Percentiles rank a stretch among this genome's conserved stretches.
Conservation (phyloP, 352 stramenopile genomes). For the Phytopythium mirpurense region DNA sequence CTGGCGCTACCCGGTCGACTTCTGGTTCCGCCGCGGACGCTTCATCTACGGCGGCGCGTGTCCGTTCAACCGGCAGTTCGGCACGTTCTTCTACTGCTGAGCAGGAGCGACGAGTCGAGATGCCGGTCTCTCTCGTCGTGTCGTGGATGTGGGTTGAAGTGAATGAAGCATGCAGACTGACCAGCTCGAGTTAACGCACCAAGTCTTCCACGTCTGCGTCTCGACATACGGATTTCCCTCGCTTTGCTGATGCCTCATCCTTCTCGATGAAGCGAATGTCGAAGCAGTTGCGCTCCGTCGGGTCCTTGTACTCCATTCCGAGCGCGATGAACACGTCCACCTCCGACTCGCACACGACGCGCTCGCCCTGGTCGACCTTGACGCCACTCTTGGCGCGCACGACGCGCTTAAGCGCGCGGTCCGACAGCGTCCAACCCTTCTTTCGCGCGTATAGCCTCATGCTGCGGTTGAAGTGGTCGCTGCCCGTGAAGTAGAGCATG, state of each 20-base stretch:
- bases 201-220: not conserved
- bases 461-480: slow-evolving; percentile 88
- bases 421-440: slow-evolving; percentile 73
- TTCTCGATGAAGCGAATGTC: slow-evolving; percentile 80
- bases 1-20: slow-evolving; percentile 35
- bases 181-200: not conserved
- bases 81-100: slow-evolving; percentile 29
- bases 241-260: slow-evolving; percentile 56
- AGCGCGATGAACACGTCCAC: slow-evolving; percentile 84
- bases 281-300: slow-evolving; percentile 71
- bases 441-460: slow-evolving; percentile 80
- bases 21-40: slow-evolving; percentile 29
- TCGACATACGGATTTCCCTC: not conserved
- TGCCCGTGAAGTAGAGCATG: slow-evolving; percentile 89
- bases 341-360: slow-evolving; percentile 73
- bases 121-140: not conserved
- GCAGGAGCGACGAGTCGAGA: not conserved
- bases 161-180: not conserved
- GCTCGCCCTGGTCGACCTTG: slow-evolving; percentile 59
- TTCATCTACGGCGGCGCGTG: slow-evolving; percentile 23
- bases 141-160: not conserved
- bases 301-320: slow-evolving; percentile 80
- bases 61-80: slow-evolving; percentile 22
- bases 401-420: slow-evolving; percentile 59
- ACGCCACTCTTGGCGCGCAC: slow-evolving; percentile 40